Conservation (phyloP, 2,329 filamentous ascomycete species). For the Sodiomyces alkalinus region DNA sequence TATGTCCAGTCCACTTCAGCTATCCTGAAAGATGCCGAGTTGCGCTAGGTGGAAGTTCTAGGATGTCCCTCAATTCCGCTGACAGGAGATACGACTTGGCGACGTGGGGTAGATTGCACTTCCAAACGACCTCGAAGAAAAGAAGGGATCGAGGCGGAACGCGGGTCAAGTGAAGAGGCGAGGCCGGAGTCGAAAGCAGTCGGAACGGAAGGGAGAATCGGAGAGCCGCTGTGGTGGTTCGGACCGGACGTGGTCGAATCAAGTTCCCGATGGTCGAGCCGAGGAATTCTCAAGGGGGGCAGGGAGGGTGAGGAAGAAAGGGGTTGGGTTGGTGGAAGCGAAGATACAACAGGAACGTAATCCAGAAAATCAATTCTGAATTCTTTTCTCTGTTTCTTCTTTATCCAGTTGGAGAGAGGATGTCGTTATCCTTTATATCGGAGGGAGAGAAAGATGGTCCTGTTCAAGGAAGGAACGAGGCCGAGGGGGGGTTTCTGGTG, state of each 20-base stretch:
- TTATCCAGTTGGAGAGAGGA: slow-evolving; percentile 9
- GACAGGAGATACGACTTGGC: slow-evolving; percentile 1
- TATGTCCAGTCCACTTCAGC: neutral
- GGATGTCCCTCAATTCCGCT: neutral
- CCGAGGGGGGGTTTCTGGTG: slow-evolving; percentile 4
- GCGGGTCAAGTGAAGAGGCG: slow-evolving; percentile 3
- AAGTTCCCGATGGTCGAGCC: slow-evolving; percentile 26
- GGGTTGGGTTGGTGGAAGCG: slow-evolving; percentile 5
- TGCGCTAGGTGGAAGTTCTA: neutral
- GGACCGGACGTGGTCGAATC: slow-evolving; percentile 15
- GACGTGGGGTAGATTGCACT: slow-evolving; percentile 3
- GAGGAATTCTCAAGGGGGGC: slow-evolving; percentile 22
- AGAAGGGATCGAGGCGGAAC: slow-evolving; percentile 6
- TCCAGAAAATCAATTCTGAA: slow-evolving; percentile 21
- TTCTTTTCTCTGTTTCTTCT: slow-evolving; percentile 14
- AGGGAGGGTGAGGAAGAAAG: slow-evolving; percentile 5
- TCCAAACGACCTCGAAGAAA: slow-evolving; percentile 11
- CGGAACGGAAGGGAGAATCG: slow-evolving; percentile 20
- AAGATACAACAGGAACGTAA: slow-evolving; percentile 16
- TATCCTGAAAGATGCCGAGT: neutral
- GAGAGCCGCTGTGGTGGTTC: slow-evolving; percentile 14
- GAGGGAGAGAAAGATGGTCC: slow-evolving; percentile 2
- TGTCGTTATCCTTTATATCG: slow-evolving; percentile 3
- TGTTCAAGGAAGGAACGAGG: too few relatives aligned
- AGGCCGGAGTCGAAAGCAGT: slow-evolving; percentile 5